A percentile compares a stretch with the other conserved stretches of the same genome.
Evolutionary conservation across 495 filamentous ascomycete species (phyloP).

Genomic region (Neurospora sp.): DNA sequence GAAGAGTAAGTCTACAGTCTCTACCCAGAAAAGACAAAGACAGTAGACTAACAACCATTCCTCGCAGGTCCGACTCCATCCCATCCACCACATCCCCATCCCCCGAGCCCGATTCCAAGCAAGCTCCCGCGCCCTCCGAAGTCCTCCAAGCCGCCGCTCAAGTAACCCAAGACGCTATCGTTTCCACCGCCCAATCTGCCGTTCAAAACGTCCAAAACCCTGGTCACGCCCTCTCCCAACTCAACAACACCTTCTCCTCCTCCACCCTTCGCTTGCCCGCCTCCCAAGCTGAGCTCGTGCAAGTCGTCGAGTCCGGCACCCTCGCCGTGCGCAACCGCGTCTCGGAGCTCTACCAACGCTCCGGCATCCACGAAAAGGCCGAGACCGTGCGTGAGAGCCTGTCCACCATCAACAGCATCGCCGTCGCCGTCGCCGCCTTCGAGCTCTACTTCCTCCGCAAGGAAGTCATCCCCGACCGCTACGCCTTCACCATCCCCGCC

Average conservation of each 20-base stretch:
- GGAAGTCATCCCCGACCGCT: constrained; percentile 55
- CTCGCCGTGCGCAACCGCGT: constrained; percentile 48
- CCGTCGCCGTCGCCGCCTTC: constrained; percentile 51
- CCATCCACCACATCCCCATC: background rate
- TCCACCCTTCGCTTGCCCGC: constrained; percentile 57
- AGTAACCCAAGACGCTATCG: constrained; percentile 17
- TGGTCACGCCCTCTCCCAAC: constrained; percentile 36
- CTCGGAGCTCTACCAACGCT: constrained; percentile 36
- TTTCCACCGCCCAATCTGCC: constrained; percentile 25
- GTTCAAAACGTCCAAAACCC: constrained; percentile 47
- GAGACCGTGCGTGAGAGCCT: constrained; percentile 54
- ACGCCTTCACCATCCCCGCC: constrained; percentile 60
- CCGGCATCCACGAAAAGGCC: constrained; percentile 43
- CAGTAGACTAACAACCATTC: constrained; percentile 1
- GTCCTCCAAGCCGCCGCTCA: constrained; percentile 1
- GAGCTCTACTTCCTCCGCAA: constrained; percentile 53
- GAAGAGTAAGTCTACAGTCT: constrained; percentile 28
- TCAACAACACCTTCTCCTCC: constrained; percentile 21
- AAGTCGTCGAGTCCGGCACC: constrained; percentile 68
- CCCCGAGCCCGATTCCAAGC: background rate
- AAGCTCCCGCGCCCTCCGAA: background rate
- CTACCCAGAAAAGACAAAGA: constrained; percentile 6
- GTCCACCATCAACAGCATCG: constrained; percentile 55
- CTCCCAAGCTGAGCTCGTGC: constrained; percentile 75
- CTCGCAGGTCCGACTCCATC: background rate